These are phyloP conservation scores for Sporothrix pseudoabietina DNA, from an alignment of 2,329 filamentous ascomycete species.

Conservation along the genomic window DNA sequence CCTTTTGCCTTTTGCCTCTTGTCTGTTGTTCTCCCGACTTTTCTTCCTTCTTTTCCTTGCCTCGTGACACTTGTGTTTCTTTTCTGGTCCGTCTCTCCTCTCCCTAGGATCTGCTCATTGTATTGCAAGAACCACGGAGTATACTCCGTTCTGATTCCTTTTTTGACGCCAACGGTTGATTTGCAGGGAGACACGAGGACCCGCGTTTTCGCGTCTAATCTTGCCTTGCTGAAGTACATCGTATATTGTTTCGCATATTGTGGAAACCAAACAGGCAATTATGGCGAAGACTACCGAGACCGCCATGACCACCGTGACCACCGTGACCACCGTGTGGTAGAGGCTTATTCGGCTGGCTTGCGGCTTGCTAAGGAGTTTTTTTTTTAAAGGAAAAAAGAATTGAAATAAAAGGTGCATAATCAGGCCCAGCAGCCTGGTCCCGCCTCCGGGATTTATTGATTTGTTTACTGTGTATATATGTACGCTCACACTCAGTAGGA, in stretches of 20 bases:
- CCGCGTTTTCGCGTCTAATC: not conserved
- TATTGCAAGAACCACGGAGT: not conserved
- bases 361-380: not conserved
- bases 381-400: no score
- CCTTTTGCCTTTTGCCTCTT: not conserved
- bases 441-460: not conserved
- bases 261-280: not conserved
- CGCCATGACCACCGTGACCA: no score
- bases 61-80: not conserved
- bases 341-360: not conserved
- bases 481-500: not conserved
- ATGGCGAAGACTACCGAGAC: no score
- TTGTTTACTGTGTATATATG: slow-evolving; percentile 8
- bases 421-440: not conserved
- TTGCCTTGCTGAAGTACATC: not conserved
- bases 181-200: not conserved
- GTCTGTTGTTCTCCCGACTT: not conserved
- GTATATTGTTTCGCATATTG: not conserved
- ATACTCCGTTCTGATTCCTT: not conserved
- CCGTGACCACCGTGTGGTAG: not conserved
- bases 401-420: no score
- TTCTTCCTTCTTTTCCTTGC: not conserved
- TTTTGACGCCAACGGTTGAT: not conserved
- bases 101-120: not conserved
- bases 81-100: not conserved